Evolutionary conservation across 2,329 filamentous ascomycete species (phyloP).

Genomic region (Pseudocercospora ulei): DNA sequence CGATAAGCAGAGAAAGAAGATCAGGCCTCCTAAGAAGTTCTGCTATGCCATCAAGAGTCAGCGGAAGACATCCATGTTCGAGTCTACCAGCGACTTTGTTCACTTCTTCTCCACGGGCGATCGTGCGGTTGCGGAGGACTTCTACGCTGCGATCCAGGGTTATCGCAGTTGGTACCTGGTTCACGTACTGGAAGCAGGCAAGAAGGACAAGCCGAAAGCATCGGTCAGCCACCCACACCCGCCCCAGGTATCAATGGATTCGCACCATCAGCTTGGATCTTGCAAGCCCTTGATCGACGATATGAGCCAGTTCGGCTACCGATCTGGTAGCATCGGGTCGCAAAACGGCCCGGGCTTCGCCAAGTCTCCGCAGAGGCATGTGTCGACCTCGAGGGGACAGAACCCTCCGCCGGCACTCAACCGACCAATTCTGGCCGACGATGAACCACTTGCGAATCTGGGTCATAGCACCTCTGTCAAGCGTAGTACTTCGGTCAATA

Average conservation of each 20-base stretch:
- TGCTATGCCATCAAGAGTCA: conserved; percentile 89
- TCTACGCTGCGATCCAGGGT: conserved; percentile 60
- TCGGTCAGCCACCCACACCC: conserved; percentile 24
- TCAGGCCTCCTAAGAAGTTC: conserved; percentile 74
- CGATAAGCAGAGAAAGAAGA: conserved; percentile 55
- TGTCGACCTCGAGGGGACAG: conserved; percentile 26
- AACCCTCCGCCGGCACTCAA: conserved; percentile 31
- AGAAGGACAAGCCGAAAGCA: conserved; percentile 30
- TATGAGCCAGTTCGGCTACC: conserved; percentile 47
- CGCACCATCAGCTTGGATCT: conserved; percentile 54
- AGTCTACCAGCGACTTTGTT: conserved; percentile 73
- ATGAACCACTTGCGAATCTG: conserved; percentile 33
- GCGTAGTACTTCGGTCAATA: conserved; percentile 19
- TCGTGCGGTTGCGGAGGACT: conserved; percentile 53
- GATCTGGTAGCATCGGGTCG: conserved; percentile 7
- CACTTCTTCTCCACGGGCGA: conserved; percentile 87
- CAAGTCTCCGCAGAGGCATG: conserved; percentile 22
- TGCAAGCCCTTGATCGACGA: conserved; percentile 58
- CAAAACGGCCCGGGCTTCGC: conserved; percentile 14
- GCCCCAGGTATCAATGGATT: conserved; percentile 35
- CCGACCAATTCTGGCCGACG: conserved; percentile 28
- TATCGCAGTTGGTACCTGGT: conserved; percentile 93
- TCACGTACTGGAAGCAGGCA: conserved; percentile 55
- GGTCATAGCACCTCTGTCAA: too few relatives aligned
- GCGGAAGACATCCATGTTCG: conserved; percentile 74